A percentile compares a stretch with the other conserved stretches of the same genome.
Evolutionary conservation across 139 green algal species (phyloP).

Genomic region (Limnomonas spitsbergensis): DNA sequence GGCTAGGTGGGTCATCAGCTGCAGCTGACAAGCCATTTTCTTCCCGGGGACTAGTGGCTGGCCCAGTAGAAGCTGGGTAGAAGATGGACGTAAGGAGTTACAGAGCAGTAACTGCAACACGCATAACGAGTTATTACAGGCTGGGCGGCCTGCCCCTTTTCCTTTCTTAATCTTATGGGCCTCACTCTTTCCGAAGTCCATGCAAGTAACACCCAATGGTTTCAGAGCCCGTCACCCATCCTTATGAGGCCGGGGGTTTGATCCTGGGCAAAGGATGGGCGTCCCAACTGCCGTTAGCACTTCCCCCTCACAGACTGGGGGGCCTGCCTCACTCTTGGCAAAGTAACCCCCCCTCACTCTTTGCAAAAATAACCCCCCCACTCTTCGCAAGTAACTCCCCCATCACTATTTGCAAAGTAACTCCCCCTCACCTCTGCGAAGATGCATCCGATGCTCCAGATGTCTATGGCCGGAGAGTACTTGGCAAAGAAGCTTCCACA

Average conservation of each 20-base stretch:
- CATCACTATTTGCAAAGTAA: not conserved
- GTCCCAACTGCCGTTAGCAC: too few relatives aligned
- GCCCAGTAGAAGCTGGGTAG: too few relatives aligned
- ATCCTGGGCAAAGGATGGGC: too few relatives aligned
- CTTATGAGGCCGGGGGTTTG: too few relatives aligned
- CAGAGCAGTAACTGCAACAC: not conserved
- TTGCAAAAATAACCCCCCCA: not conserved
- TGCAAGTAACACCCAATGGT: too few relatives aligned
- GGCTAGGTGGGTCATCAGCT: too few relatives aligned
- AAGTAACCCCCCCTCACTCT: not conserved
- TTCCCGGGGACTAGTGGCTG: not conserved
- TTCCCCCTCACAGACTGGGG: too few relatives aligned
- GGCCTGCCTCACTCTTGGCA: not conserved
- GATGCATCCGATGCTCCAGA: conserved; percentile 89
- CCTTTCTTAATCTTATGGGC: too few relatives aligned
- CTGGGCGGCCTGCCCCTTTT: too few relatives aligned
- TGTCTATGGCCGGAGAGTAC: conserved; percentile 73
- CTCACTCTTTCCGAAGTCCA: too few relatives aligned
- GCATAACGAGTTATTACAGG: not conserved
- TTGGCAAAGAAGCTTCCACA: conserved; percentile 42
- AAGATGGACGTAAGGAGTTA: too few relatives aligned
- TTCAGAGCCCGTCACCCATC: too few relatives aligned
- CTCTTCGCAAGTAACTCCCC: not conserved
- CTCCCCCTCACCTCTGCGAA: conserved; percentile 81
- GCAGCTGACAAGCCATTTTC: not conserved